Conservation (phyloP, 768 basidiomycete species). For the Suillus fuscotomentosus region DNA sequence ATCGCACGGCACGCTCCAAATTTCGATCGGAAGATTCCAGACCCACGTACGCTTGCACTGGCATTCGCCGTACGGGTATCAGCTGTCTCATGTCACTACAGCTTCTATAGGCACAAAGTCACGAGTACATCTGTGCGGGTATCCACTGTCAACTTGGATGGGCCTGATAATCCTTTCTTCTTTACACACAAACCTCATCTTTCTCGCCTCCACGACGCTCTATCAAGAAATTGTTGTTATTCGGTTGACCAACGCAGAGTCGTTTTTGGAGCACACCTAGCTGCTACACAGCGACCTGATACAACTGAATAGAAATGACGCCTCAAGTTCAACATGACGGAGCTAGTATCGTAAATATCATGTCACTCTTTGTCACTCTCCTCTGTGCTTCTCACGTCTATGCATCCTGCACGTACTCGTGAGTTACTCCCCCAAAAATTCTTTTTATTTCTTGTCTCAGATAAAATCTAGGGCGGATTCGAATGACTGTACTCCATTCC, state of each 20-base stretch:
- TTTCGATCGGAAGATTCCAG: background rate
- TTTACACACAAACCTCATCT: background rate
- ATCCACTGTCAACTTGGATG: background rate
- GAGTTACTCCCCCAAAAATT: background rate
- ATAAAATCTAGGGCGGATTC: background rate
- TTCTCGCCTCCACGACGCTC: background rate
- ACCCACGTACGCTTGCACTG: no score
- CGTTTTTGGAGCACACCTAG: background rate
- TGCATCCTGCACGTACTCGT: background rate
- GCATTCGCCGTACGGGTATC: no score
- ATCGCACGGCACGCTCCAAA: background rate
- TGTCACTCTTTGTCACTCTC: background rate
- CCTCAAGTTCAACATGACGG: background rate
- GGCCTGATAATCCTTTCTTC: background rate
- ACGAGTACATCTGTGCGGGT: background rate
- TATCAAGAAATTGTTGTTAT: background rate
- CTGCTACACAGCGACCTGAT: background rate
- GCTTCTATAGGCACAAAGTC: background rate
- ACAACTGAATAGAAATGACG: background rate
- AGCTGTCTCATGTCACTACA: no score
- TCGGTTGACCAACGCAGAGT: background rate
- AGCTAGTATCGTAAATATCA: background rate
- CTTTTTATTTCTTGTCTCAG: background rate
- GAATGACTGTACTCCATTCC: background rate
- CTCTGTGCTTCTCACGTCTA: conserved; percentile 2